These are phyloP conservation scores for Mantamonas sphyraenae DNA, from an alignment of 78 protist genomes.

Conservation along the genomic window DNA sequence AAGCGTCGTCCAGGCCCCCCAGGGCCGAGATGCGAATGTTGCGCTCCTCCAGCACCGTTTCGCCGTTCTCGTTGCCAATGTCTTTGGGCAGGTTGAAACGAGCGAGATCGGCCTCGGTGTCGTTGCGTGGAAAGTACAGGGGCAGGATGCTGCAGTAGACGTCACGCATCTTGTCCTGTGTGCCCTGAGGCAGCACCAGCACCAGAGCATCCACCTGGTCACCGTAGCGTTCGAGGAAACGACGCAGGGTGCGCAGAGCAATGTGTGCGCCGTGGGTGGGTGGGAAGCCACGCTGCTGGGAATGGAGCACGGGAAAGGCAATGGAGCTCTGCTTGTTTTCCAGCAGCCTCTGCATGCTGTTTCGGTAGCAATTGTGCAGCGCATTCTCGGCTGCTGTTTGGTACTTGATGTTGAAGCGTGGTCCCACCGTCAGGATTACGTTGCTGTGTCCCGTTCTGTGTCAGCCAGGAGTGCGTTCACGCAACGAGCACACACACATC, in stretches of 20 bases:
- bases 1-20: too few species aligned
- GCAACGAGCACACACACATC: background rate
- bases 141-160: conserved; percentile 5
- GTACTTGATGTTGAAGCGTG: conserved; percentile 33
- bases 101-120: background rate
- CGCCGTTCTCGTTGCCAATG: conserved; percentile 14
- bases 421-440: conserved; percentile 40
- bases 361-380: conserved; percentile 39
- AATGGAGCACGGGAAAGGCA: background rate
- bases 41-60: conserved; percentile 8
- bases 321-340: conserved; percentile 9
- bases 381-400: conserved; percentile 42
- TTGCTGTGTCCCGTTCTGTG: background rate
- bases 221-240: conserved; percentile 25
- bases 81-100: conserved; percentile 4
- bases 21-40: conserved; percentile 14
- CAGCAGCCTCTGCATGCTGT: background rate
- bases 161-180: background rate
- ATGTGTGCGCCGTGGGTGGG: conserved; percentile 7
- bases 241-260: conserved; percentile 20
- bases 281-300: conserved; percentile 15
- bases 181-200: conserved; percentile 3
- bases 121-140: conserved; percentile 32
- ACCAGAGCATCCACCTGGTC: background rate
- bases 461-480: background rate